A percentile compares a stretch with the other conserved stretches of the same genome.
phyloP scores from a whole-genome alignment of 116 monocot genomes.

The Posidonia oceanica region DNA sequence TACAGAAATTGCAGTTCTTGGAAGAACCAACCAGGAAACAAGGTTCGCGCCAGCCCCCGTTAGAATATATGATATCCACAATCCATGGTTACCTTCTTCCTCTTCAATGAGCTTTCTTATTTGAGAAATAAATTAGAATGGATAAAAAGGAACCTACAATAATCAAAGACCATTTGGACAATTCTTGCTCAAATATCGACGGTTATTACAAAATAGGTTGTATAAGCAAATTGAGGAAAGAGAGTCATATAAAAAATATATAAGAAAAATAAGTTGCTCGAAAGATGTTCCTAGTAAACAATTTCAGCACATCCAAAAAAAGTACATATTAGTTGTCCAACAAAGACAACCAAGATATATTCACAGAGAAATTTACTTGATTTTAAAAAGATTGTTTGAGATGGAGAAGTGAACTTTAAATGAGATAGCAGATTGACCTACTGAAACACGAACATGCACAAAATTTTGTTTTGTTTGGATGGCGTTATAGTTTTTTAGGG shows the following conservation, averaged over 20 bases:
- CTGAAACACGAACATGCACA: no score
- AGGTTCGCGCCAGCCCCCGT: conserved; percentile 92
- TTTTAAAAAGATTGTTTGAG: no score
- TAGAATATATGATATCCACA: conserved; percentile 93
- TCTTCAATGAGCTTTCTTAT: conserved; percentile 97
- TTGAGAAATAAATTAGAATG: conserved; percentile 1
- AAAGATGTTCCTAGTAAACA: conserved; percentile 82
- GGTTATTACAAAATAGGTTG: neutral
- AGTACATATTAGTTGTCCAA: no score
- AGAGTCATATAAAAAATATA: conserved; percentile 85
- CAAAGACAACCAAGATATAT: no score
- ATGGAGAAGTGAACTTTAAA: no score
- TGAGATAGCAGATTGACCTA: no score
- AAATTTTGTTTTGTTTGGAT: no score
- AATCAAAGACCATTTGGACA: neutral
- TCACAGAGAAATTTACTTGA: no score
- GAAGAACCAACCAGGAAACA: conserved; percentile 91
- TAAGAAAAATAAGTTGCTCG: conserved; percentile 93
- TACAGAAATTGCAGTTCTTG: conserved; percentile 62
- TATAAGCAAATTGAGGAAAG: neutral
- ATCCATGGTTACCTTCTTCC: conserved; percentile 83
- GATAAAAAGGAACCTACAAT: neutral
- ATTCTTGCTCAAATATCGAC: neutral
- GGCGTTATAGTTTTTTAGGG: no score
- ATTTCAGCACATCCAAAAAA: neutral